These are phyloP conservation scores for Vanilla planifolia DNA, from an alignment of 106 monocot species.

Conservation along the genomic window DNA sequence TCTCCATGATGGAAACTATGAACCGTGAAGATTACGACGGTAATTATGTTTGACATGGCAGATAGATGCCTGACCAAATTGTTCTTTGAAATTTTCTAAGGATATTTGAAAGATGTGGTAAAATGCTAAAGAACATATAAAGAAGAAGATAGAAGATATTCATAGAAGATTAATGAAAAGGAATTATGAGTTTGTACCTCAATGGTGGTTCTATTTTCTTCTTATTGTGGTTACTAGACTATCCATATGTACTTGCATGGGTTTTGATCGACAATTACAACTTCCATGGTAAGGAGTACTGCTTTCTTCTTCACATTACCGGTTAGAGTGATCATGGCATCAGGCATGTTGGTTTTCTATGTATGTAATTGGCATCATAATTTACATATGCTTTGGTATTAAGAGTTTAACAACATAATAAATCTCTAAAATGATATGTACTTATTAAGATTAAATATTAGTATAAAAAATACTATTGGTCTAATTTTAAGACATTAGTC, in stretches of 20 bases:
- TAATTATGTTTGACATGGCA: background rate
- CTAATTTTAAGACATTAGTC: constrained; percentile 20
- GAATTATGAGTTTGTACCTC: constrained; percentile 40
- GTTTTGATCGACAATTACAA: constrained; percentile 54
- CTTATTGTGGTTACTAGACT: constrained; percentile 27
- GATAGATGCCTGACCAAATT: no score
- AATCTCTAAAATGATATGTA: no score
- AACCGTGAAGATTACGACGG: background rate
- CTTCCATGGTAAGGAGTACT: constrained; percentile 83
- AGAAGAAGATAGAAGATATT: background rate
- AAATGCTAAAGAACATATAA: background rate
- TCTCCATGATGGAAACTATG: constrained; percentile 62
- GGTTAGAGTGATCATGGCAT: constrained; percentile 60
- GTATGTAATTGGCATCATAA: no score
- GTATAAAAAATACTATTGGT: constrained; percentile 12
- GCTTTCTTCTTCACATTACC: constrained; percentile 72
- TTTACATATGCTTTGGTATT: no score
- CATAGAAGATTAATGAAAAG: background rate
- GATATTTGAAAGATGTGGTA: constrained; percentile 5
- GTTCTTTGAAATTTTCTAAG: no score
- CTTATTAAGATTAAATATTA: background rate
- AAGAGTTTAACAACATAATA: no score
- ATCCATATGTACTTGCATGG: constrained; percentile 39
- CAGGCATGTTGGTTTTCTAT: no score
- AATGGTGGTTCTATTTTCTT: constrained; percentile 69